These are phyloP conservation scores for Linderina pennispora DNA, from an alignment of 192 early-diverging fungal species.

Conservation along the genomic window DNA sequence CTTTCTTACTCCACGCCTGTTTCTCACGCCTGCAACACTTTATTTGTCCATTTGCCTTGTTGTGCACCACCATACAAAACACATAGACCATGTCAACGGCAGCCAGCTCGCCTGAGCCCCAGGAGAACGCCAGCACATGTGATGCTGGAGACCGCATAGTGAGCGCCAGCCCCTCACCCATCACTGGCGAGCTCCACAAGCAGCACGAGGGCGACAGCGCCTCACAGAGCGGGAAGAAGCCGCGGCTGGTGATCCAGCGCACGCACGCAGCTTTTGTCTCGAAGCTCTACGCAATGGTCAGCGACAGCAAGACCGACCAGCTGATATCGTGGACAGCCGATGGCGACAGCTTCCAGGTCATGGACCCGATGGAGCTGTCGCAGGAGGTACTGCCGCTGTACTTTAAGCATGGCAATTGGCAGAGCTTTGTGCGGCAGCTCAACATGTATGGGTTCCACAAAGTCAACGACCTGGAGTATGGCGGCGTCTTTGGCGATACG, in stretches of 20 bases:
- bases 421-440: slow-evolving; percentile 83
- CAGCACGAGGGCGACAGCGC: neutral
- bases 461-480: slow-evolving; percentile 41
- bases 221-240: slow-evolving; percentile 5
- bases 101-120: neutral
- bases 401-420: slow-evolving; percentile 89
- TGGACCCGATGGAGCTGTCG: slow-evolving; percentile 72
- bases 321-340: slow-evolving; percentile 42
- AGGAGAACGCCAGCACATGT: too few species aligned
- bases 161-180: neutral
- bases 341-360: slow-evolving; percentile 81
- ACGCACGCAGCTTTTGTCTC: slow-evolving; percentile 45
- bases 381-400: slow-evolving; percentile 68
- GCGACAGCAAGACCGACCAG: slow-evolving; percentile 16
- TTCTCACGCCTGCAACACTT: neutral
- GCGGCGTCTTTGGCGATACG: slow-evolving; percentile 26
- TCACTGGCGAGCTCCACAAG: neutral
- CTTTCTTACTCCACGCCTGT: neutral
- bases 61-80: neutral
- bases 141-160: too few species aligned
- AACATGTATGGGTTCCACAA: slow-evolving; percentile 57
- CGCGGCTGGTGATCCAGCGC: slow-evolving; percentile 30
- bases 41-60: neutral
- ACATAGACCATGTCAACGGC: neutral
- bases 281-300: slow-evolving; percentile 45